A percentile compares a stretch with the other conserved stretches of the same genome.
Conservation (phyloP, 1,139 yeast species). For the Candida sanyaensis region DNA sequence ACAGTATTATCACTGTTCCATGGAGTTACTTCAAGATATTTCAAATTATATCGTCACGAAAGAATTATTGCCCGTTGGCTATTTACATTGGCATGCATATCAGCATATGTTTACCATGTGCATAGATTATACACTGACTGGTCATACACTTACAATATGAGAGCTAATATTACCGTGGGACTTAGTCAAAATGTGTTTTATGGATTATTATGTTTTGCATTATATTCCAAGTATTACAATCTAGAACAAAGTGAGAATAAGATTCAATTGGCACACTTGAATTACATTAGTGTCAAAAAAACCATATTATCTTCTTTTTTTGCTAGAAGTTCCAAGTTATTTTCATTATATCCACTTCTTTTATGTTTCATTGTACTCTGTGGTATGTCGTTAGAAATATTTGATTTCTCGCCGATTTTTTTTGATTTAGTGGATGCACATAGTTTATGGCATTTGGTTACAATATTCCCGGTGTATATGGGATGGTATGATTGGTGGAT, state of each 20-base stretch:
- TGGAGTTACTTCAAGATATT: constrained; percentile 59
- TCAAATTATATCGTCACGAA: constrained; percentile 51
- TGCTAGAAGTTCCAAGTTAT: constrained; percentile 39
- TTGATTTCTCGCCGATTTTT: constrained; percentile 79
- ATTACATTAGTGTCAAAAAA: constrained; percentile 24
- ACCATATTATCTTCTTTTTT: constrained; percentile 37
- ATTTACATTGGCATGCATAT: constrained; percentile 44
- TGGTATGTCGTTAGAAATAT: constrained; percentile 86
- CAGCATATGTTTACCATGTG: constrained; percentile 64
- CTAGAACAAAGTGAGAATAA: constrained; percentile 19
- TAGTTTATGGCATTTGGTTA: constrained; percentile 86
- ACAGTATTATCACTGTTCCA: constrained; percentile 82
- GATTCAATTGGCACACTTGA: constrained; percentile 22
- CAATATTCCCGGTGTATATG: constrained; percentile 59
- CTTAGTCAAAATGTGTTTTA: constrained; percentile 63
- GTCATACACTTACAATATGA: constrained; percentile 94
- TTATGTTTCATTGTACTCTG: constrained; percentile 53
- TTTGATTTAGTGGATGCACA: constrained; percentile 82
- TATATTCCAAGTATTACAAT: constrained; percentile 35
- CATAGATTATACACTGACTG: constrained; percentile 69
- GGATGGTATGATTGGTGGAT: constrained; percentile 53
- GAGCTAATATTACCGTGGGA: constrained; percentile 81
- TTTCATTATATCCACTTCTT: constrained; percentile 43
- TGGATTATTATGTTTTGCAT: constrained; percentile 30
- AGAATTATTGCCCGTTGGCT: constrained; percentile 25